Percentiles rank a stretch among this genome's conserved stretches.
phyloP scores from a whole-genome alignment of 2,329 filamentous ascomycete species.

The Cryphonectria japonica region DNA sequence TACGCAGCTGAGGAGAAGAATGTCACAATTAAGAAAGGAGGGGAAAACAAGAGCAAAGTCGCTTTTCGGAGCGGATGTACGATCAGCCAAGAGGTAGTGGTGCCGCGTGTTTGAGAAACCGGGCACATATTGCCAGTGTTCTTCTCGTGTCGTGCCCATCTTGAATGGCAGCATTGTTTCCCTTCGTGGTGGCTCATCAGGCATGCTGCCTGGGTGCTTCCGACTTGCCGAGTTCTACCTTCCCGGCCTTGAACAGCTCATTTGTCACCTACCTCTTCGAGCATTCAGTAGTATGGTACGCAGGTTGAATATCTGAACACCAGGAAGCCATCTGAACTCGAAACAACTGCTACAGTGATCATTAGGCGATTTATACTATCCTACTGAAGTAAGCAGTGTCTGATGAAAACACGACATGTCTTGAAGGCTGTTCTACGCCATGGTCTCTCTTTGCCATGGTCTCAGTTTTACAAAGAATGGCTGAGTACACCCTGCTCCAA shows the following conservation, averaged over 20 bases:
- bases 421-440: neutral
- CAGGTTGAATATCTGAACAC: neutral
- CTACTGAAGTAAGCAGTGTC: neutral
- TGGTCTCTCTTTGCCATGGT: neutral
- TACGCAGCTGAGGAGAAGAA: neutral
- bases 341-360: neutral
- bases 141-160: neutral
- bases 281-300: neutral
- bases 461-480: neutral
- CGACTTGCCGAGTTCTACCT: neutral
- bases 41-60: neutral
- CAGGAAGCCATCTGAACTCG: neutral
- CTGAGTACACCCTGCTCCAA: neutral
- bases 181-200: neutral
- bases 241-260: neutral
- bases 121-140: neutral
- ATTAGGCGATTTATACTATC: no score
- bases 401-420: neutral
- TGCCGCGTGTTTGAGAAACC: neutral
- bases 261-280: neutral
- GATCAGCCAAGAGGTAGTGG: neutral
- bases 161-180: neutral
- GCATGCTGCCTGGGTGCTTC: neutral
- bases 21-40: neutral
- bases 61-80: neutral